phyloP scores from a whole-genome alignment of 192 early-diverging fungal genomes.

The Coemansia sp. region DNA sequence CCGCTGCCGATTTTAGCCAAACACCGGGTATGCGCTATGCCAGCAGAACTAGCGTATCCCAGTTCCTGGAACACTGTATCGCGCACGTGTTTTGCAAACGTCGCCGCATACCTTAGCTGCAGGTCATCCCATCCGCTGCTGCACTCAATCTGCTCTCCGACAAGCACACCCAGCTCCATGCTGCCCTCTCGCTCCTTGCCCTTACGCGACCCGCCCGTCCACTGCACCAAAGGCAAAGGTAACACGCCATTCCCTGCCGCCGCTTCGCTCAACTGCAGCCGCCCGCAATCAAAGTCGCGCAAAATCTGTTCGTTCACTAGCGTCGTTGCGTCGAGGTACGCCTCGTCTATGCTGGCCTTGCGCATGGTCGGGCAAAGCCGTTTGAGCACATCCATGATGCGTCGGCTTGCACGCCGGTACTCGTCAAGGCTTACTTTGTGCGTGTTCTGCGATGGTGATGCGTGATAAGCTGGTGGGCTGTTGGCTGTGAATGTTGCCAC shows the following conservation, averaged over 20 bases:
- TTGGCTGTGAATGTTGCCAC: constrained; percentile 77
- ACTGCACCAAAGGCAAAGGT: background rate
- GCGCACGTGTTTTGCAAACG: constrained; percentile 66
- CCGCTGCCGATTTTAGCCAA: constrained; percentile 84
- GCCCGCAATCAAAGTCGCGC: constrained; percentile 27
- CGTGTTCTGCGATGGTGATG: constrained; percentile 59
- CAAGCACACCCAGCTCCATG: constrained; percentile 34
- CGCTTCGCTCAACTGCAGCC: constrained; percentile 9
- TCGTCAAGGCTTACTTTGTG: constrained; percentile 90
- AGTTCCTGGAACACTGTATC: constrained; percentile 60
- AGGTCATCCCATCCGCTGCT: constrained; percentile 69
- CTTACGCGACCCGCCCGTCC: constrained; percentile 29
- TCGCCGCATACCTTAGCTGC: constrained; percentile 72
- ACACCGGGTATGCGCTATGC: constrained; percentile 82
- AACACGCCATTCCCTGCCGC: background rate
- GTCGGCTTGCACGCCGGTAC: constrained; percentile 69
- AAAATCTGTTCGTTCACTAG: constrained; percentile 56
- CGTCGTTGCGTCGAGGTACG: constrained; percentile 81
- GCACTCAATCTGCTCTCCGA: constrained; percentile 27
- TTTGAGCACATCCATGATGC: constrained; percentile 71
- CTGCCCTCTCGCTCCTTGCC: constrained; percentile 35
- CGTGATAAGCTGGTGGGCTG: constrained; percentile 67
- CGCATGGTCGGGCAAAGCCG: constrained; percentile 58
- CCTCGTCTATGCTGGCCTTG: constrained; percentile 84
- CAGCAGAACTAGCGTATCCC: constrained; percentile 76